Base-by-base conservation (phyloP, 192 early-diverging fungal genomes). In the Umbelopsis sp. region DNA sequence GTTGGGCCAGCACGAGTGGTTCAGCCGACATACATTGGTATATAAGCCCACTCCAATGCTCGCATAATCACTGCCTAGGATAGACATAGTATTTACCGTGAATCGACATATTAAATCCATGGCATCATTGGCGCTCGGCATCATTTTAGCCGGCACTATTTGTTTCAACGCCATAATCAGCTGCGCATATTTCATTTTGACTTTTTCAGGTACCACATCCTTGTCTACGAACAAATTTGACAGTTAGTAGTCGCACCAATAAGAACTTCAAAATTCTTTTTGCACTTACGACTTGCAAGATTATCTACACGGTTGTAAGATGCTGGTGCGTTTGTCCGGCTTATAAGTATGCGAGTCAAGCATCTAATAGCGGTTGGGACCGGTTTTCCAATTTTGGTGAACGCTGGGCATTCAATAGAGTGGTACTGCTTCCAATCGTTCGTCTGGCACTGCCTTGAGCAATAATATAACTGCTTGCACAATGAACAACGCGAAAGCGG, bases 101-200 rank as follows among this genome's bases (percentile, higher is more conserved):
- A 61, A 61, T n/a, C 55, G 25, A n/a, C 55, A 35, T 61, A 61
- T 61, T n/a, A 61, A 35, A 16, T 61, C 55, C 55, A 61, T 61
- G 25, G 55, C 25, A 25, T 61, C 55, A 25, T 30, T 35, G 18
- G 55, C 55, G 3, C 13, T 35, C 33, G 55, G 55, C 30, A 61
- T 61, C 16, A 61, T 61, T 25, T 61, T 61, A 25, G 55, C 27
- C 55, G 55, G 25, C 12, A 61, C 8, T 35, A 61, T 61, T 6
- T 61, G 55, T 13, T 25, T 22, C 15, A 61, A 25, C 13, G 55
- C 55, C 55, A 61, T 61, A 10, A 61, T 61, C 55, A 61, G 25
- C 30, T 61, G 55, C 13, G 55, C 55, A 25, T 61, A 61, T n/a
- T 61, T 61, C 55, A 61, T 35, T 18, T 61, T 61, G 9, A 61